These are phyloP conservation scores for Leishmania gerbilli DNA, from an alignment of 208 protist species.

Conservation along the genomic window DNA sequence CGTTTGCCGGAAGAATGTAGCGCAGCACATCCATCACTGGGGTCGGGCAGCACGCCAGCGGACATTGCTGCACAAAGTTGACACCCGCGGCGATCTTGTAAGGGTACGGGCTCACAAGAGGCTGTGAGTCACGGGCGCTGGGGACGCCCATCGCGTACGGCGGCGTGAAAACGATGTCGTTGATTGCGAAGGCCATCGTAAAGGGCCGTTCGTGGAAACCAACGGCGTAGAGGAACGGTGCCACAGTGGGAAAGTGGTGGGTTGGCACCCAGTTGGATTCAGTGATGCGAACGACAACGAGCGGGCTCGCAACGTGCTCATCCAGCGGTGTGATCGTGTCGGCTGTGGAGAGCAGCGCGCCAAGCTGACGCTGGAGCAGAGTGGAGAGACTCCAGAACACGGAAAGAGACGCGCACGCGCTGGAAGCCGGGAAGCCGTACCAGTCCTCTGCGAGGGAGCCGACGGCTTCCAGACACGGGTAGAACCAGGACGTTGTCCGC, in stretches of 20 bases:
- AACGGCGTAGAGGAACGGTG: constrained; percentile 51
- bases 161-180: constrained; percentile 70
- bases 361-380: constrained; percentile 56
- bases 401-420: constrained; percentile 39
- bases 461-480: constrained; percentile 53
- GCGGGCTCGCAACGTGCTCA: constrained; percentile 72
- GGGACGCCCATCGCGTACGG: constrained; percentile 55
- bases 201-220: constrained; percentile 36
- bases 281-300: constrained; percentile 56
- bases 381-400: constrained; percentile 83
- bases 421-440: constrained; percentile 44
- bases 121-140: constrained; percentile 25
- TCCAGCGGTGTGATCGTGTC: constrained; percentile 44
- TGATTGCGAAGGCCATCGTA: constrained; percentile 66
- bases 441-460: constrained; percentile 53
- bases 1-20: constrained; percentile 42
- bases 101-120: constrained; percentile 43
- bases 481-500: constrained; percentile 69
- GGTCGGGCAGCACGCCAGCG: constrained; percentile 53
- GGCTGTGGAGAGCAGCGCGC: constrained; percentile 21
- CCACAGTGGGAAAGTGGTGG: constrained; percentile 57
- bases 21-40: constrained; percentile 58
- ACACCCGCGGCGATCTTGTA: constrained; percentile 65
- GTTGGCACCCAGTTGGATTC: constrained; percentile 45
- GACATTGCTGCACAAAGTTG: constrained; percentile 71